These are phyloP conservation scores for Yamadazyma paraphyllophila DNA, from an alignment of 805 yeast genomes.

Conservation along the genomic window DNA sequence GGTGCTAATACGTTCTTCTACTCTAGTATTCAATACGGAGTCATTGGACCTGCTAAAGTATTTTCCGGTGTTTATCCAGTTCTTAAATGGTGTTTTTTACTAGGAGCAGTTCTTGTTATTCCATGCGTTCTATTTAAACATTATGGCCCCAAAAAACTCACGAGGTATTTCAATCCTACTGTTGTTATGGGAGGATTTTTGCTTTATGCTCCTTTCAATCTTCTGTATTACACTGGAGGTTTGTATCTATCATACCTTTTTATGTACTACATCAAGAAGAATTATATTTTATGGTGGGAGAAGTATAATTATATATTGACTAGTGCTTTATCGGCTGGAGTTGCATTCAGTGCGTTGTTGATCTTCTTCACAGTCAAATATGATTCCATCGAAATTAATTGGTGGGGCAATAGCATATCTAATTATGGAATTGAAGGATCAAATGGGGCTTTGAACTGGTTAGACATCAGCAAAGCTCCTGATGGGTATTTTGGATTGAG, in stretches of 20 bases:
- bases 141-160: conserved; percentile 30
- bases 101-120: conserved; percentile 45
- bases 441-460: conserved; percentile 24
- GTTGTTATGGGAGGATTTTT: conserved; percentile 51
- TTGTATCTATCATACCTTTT: conserved; percentile 56
- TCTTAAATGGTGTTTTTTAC: conserved; percentile 56
- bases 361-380: conserved; percentile 55
- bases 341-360: conserved; percentile 58
- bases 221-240: conserved; percentile 57
- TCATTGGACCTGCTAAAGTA: conserved; percentile 57
- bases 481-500: conserved; percentile 33
- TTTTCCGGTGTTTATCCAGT: conserved; percentile 55
- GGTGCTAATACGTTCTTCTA: conserved; percentile 51
- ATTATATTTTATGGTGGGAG: conserved; percentile 62
- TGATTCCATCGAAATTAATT: conserved; percentile 39
- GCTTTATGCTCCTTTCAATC: conserved; percentile 50
- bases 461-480: conserved; percentile 27
- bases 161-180: conserved; percentile 52
- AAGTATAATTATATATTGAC: conserved; percentile 66
- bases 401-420: conserved; percentile 63
- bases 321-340: conserved; percentile 60
- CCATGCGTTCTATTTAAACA: conserved; percentile 38
- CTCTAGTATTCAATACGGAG: conserved; percentile 55
- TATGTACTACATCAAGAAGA: conserved; percentile 51
- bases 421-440: conserved; percentile 38